These are phyloP conservation scores for Sugiyamaella floridensis DNA, from an alignment of 805 yeast genomes.

Conservation along the genomic window DNA sequence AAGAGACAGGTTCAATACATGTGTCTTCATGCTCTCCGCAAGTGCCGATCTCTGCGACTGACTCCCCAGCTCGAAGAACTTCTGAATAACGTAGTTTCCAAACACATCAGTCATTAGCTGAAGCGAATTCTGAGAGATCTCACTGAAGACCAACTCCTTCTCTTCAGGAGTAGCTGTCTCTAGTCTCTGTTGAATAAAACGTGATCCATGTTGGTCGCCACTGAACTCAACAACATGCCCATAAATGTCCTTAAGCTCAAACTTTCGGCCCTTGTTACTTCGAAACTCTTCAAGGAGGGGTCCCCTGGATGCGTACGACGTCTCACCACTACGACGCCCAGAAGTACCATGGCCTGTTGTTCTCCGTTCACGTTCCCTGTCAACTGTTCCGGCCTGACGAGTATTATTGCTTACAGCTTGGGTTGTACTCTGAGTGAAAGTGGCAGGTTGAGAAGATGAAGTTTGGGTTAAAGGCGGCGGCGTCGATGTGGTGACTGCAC, in stretches of 20 bases:
- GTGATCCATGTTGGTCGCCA: slow-evolving; percentile 94
- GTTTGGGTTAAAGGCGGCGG: neutral
- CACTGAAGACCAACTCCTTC: slow-evolving; percentile 75
- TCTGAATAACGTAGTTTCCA: slow-evolving; percentile 95
- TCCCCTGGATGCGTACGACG: slow-evolving; percentile 9
- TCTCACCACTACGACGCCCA: slow-evolving; percentile 2
- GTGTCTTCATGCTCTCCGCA: slow-evolving; percentile 65
- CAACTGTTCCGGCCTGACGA: neutral
- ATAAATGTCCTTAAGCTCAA: slow-evolving; percentile 62
- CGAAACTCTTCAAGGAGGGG: slow-evolving; percentile 83
- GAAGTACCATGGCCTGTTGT: neutral
- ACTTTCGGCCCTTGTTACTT: slow-evolving; percentile 53
- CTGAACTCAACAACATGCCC: slow-evolving; percentile 89
- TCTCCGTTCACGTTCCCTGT: neutral
- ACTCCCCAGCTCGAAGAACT: slow-evolving; percentile 79
- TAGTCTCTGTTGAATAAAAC: slow-evolving; percentile 89
- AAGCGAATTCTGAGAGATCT: slow-evolving; percentile 64
- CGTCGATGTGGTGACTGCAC: neutral
- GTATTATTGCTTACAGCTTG: neutral
- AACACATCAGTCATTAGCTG: slow-evolving; percentile 93
- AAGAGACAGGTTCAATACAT: slow-evolving; percentile 65
- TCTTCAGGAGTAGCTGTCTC: slow-evolving; percentile 58
- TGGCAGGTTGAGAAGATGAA: neutral
- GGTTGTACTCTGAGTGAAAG: neutral
- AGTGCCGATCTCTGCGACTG: slow-evolving; percentile 60